phyloP scores from a whole-genome alignment of 805 yeast genomes.

The Yarrowia sp. region DNA sequence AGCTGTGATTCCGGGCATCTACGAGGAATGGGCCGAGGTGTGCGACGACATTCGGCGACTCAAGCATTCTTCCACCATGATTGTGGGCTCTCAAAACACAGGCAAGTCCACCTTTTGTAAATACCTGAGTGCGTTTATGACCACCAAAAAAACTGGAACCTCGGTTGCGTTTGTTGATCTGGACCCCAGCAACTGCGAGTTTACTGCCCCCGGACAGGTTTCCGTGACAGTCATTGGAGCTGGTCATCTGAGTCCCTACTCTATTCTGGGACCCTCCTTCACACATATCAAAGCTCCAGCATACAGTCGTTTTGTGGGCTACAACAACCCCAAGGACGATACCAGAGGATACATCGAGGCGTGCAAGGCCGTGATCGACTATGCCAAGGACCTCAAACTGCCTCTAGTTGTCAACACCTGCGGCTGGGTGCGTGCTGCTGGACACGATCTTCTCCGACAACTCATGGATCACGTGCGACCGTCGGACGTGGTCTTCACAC shows the following conservation, averaged over 20 bases:
- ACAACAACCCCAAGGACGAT: slow-evolving; percentile 35
- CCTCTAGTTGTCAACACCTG: slow-evolving; percentile 20
- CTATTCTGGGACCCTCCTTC: slow-evolving; percentile 22
- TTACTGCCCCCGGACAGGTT: slow-evolving; percentile 31
- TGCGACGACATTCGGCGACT: slow-evolving; percentile 21
- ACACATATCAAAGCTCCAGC: slow-evolving; percentile 9
- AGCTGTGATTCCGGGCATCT: slow-evolving; percentile 6
- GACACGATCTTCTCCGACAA: slow-evolving; percentile 23
- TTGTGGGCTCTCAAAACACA: slow-evolving; percentile 28
- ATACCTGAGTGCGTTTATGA: slow-evolving; percentile 11
- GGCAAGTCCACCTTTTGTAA: slow-evolving; percentile 33
- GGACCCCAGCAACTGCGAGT: slow-evolving; percentile 26
- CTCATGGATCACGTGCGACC: slow-evolving; percentile 20
- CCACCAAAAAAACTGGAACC: slow-evolving; percentile 3
- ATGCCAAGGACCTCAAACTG: neutral
- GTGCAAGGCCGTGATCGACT: slow-evolving; percentile 4
- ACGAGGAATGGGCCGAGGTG: slow-evolving; percentile 23
- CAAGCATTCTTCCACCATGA: slow-evolving; percentile 7
- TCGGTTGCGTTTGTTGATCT: slow-evolving; percentile 24
- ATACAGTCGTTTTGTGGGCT: slow-evolving; percentile 33
- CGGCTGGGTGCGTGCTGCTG: slow-evolving; percentile 36
- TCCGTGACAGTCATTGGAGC: slow-evolving; percentile 12
- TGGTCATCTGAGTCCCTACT: slow-evolving; percentile 8
- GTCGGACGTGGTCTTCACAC: slow-evolving; percentile 23
- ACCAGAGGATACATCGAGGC: slow-evolving; percentile 21